Evolutionary conservation across 257 asterid genomes (phyloP).

Genomic region (Solanum medicagineum): DNA sequence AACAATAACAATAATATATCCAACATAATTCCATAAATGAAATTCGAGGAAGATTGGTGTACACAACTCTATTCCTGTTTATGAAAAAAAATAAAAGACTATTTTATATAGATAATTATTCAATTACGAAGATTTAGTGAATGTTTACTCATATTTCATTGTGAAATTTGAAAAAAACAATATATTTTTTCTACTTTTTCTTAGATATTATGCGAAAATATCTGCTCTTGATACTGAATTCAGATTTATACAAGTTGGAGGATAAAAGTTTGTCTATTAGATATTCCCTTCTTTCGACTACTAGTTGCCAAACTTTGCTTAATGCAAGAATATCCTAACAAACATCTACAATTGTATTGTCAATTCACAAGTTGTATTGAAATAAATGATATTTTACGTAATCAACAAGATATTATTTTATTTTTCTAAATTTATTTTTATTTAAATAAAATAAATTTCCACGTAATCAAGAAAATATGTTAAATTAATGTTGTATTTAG

Average conservation of each 20-base stretch:
- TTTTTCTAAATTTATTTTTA: background rate
- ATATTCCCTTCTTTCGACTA: background rate
- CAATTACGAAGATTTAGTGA: background rate
- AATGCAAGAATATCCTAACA: background rate
- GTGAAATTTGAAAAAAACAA: no score
- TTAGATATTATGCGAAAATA: background rate
- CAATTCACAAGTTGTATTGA: no score
- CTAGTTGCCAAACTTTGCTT: background rate
- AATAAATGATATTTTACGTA: background rate
- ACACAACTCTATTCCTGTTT: background rate
- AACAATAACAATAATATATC: no score
- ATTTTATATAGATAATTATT: background rate
- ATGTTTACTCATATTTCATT: no score
- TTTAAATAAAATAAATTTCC: background rate
- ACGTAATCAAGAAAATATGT: background rate
- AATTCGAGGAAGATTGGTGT: background rate
- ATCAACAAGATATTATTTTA: background rate
- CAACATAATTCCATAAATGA: background rate
- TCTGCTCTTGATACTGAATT: background rate
- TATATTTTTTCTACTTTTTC: background rate
- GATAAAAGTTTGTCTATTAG: background rate
- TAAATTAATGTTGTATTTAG: no score
- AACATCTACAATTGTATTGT: background rate
- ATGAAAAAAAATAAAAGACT: background rate
- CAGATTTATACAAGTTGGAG: background rate